Evolutionary conservation across 2,329 filamentous ascomycete genomes (phyloP), one percentile per base, ranked within the genome.

Genomic region (Rhynchosporium secalis): DNA sequence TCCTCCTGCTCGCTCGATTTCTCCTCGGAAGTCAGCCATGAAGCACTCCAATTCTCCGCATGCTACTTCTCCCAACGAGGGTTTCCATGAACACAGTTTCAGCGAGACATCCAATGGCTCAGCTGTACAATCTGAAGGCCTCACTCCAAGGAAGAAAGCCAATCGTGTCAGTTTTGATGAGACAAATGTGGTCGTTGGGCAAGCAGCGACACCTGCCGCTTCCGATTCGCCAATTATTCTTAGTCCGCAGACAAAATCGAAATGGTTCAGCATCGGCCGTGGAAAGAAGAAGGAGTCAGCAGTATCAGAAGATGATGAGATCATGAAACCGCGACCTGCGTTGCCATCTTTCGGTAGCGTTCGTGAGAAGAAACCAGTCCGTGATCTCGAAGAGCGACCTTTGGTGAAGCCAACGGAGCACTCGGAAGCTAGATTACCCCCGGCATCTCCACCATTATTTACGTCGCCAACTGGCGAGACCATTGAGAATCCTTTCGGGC

Each of bases 91-190:
- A 45, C 40, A 58, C 38, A 72, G 74, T 13, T 66, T 73, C 0
- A 80, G 79, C 59, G 80, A 81, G 58, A 72, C 72, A 2, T 82
- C 80, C 3, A 79, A 81, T 60, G 61, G 49, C 10, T 47, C 73
- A 69, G 47, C 46, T 29, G 51, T 68, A 61, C 31, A 28, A 26
- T 61, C 69, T 5, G 71, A 73, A 9, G 68, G 71, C 4, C 58
- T 63, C 41, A 33, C 62, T 1, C 69, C 75, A 20, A 79, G 84
- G 63, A 91, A 86, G 76, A 91, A 88, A 74, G 83, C 81, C 45
- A 83, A 84, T 1, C 81, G 90, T 29, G 90, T 93, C 52, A 96
- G 92, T 76, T 97, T 92, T 72, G 88, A 91, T 56, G 81, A 83
- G 40, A 80, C 76, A n/a, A 83, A 80, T 8, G 76, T 83, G 9